Base-by-base conservation (phyloP, 345 rosid genomes). In the Gossypium arboreum region DNA sequence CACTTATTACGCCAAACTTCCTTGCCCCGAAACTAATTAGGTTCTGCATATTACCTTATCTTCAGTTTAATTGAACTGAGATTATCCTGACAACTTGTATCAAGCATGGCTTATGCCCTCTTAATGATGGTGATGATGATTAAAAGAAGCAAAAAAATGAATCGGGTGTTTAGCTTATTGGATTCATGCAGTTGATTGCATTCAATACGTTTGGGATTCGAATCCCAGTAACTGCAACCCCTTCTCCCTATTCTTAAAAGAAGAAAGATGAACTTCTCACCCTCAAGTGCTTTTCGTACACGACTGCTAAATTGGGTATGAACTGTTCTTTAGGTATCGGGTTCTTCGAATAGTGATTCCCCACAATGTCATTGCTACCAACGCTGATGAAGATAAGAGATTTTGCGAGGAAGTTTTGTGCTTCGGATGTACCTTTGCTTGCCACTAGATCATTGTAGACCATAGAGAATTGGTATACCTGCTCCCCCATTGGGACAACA, bases 351-450 rank as follows among this genome's bases (percentile, higher is more conserved):
- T 72, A 39, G 78, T 76, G 64, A 72, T 83, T 84, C 6, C 29
- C 77, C 6, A 88, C 58, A 24, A 89, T 72, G 71, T 86, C 89
- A 68, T 85, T 89, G 86, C 84, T 82, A 3, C 87, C 91, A 8
- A 57, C 58, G 79, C 91, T 88, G 83, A 89, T 79, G 86, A 85
- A 80, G 83, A 89, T 75, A 20, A 90, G 34, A 17, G 87, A 83
- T 43, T 81, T 80, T 1, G 83, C 74, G 2, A 88, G 57, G 44
- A 83, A 59, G 18, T 68, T 20, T 60, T 70, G 1, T 27, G 90
- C 71, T 52, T 45, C 77, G 1, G 54, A 72, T 70, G 12, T 44
- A 11, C 89, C 88, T 47, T 74, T 72, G 45, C 45, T 2, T 3
- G 78, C 66, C 5, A 69, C 29, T 4, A 85, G 79, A n/a, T 75